Conservation (phyloP, 306 rosid genomes). For the Rubus parviflorus region DNA sequence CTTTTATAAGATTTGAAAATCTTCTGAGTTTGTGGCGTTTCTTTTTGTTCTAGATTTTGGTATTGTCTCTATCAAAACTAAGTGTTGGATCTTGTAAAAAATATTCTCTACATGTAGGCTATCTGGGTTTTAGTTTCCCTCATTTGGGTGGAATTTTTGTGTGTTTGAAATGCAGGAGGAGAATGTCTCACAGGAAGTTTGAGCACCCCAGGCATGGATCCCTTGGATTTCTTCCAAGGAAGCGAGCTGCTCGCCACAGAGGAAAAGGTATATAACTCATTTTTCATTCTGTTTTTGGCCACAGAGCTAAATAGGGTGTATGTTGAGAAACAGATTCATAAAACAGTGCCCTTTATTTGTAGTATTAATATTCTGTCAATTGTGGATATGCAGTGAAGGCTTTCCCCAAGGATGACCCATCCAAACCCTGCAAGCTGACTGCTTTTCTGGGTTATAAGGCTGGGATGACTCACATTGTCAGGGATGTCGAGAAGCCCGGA, state of each 20-base stretch:
- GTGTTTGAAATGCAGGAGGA: slow-evolving; percentile 25
- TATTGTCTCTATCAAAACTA: too few species aligned
- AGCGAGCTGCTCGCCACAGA: slow-evolving; percentile 76
- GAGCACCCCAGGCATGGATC: slow-evolving; percentile 93
- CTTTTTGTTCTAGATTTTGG: too few species aligned
- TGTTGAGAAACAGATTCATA: not conserved
- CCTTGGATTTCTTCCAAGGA: slow-evolving; percentile 85
- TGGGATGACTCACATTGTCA: slow-evolving; percentile 85
- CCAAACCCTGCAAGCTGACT: slow-evolving; percentile 63
- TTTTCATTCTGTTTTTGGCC: too few species aligned
- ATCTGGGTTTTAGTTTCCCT: not conserved
- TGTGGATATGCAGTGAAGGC: slow-evolving; percentile 66
- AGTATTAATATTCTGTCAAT: not conserved
- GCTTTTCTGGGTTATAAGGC: slow-evolving; percentile 89
- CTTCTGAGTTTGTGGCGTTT: too few species aligned
- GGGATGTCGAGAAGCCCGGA: slow-evolving; percentile 88
- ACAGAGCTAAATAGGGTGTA: not conserved
- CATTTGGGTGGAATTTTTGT: not conserved
- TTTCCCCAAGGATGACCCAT: slow-evolving; percentile 78
- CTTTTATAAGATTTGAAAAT: too few species aligned
- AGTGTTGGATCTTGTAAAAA: too few species aligned
- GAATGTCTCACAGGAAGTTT: slow-evolving; percentile 89
- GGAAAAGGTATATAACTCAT: slow-evolving; percentile 56
- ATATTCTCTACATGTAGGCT: not conserved
- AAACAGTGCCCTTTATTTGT: not conserved